phyloP scores from a whole-genome alignment of 192 early-diverging fungal genomes.

The Piromyces finnis region DNA sequence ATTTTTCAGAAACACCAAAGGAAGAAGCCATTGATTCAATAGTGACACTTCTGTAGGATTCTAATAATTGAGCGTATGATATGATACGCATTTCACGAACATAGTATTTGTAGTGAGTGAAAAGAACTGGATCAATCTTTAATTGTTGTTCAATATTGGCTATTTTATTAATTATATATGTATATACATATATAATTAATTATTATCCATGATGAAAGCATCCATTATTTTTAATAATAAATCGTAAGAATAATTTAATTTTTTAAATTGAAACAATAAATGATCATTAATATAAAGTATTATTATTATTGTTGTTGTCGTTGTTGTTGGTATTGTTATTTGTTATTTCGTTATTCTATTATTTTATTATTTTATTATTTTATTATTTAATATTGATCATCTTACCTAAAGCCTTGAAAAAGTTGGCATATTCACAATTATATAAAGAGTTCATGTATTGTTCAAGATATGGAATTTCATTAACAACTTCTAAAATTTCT shows the following conservation, averaged over 20 bases:
- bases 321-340: too few relatives aligned
- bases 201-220: too few relatives aligned
- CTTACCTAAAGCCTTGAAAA: constrained; percentile 69
- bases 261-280: too few relatives aligned
- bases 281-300: too few relatives aligned
- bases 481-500: constrained; percentile 87
- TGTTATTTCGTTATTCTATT: too few relatives aligned
- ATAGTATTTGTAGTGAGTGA: constrained; percentile 77
- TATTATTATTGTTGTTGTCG: too few relatives aligned
- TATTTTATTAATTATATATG: too few relatives aligned
- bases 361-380: background rate
- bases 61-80: constrained; percentile 85
- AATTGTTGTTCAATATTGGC: constrained; percentile 70
- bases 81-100: constrained; percentile 97
- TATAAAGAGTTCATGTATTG: constrained; percentile 75
- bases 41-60: constrained; percentile 85
- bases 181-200: too few relatives aligned
- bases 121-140: constrained; percentile 52
- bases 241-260: too few relatives aligned
- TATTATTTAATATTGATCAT: background rate
- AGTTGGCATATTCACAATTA: constrained; percentile 80
- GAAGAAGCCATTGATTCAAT: constrained; percentile 90
- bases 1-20: constrained; percentile 90
- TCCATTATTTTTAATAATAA: too few relatives aligned
- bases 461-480: constrained; percentile 70